These are phyloP conservation scores for Colletotrichum brevisporum DNA, from an alignment of 2,329 filamentous ascomycete species.

Conservation along the genomic window DNA sequence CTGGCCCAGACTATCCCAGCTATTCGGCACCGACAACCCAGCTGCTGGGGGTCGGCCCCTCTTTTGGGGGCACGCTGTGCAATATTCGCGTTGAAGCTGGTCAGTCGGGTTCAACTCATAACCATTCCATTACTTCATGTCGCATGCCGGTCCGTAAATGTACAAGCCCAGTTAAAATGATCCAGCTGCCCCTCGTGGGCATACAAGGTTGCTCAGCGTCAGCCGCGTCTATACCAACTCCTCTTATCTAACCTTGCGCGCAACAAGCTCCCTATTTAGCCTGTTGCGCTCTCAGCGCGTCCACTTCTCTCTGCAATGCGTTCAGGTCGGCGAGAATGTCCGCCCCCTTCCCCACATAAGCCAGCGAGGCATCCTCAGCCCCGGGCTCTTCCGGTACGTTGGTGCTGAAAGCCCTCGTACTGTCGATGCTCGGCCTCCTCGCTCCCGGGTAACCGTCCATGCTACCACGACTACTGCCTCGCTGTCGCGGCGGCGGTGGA, in stretches of 20 bases:
- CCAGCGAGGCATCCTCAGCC: constrained; percentile 43
- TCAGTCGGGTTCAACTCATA: constrained; percentile 18
- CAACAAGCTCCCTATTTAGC: constrained; percentile 42
- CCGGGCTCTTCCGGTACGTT: constrained; percentile 46
- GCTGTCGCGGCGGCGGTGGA: constrained; percentile 62
- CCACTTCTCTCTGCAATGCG: constrained; percentile 81
- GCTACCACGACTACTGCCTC: constrained; percentile 62
- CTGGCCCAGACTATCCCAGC: background rate
- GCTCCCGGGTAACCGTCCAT: constrained; percentile 50
- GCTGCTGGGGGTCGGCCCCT: too few relatives aligned
- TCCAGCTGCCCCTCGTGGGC: constrained; percentile 23
- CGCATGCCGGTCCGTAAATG: constrained; percentile 27
- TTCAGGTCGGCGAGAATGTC: constrained; percentile 82
- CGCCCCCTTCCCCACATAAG: constrained; percentile 52
- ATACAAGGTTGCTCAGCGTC: constrained; percentile 1
- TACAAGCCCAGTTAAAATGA: constrained; percentile 19
- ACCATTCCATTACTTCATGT: constrained; percentile 40
- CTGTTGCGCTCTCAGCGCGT: constrained; percentile 69
- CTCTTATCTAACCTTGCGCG: constrained; percentile 26
- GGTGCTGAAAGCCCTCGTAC: constrained; percentile 41
- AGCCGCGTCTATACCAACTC: constrained; percentile 25
- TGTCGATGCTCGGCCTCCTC: constrained; percentile 52
- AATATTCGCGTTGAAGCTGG: background rate
- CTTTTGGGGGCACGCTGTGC: background rate
- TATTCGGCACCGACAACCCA: background rate